These are phyloP conservation scores for Silene uniflora DNA, from an alignment of 148 eudicot species.

Conservation along the genomic window DNA sequence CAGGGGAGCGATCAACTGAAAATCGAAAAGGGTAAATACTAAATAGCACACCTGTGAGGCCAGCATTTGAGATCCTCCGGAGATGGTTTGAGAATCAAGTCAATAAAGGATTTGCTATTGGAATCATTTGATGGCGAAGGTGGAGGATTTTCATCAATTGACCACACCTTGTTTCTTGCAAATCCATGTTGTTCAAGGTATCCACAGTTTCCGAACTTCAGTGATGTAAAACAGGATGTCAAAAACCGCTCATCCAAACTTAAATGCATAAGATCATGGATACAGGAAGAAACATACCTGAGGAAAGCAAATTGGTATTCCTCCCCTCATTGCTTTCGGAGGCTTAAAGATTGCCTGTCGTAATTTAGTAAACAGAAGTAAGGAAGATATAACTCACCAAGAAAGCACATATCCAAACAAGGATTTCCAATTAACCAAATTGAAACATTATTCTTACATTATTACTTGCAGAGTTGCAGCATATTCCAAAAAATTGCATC, in stretches of 20 bases:
- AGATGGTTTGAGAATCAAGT: conserved; percentile 74
- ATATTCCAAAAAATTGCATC: too few species aligned
- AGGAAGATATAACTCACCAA: too few species aligned
- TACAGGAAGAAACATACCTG: conserved; percentile 52
- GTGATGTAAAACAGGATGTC: conserved; percentile 1
- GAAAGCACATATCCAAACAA: too few species aligned
- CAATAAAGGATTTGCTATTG: conserved; percentile 64
- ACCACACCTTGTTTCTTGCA: conserved; percentile 81
- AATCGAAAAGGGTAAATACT: too few species aligned
- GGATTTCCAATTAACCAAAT: too few species aligned
- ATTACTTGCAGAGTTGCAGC: too few species aligned
- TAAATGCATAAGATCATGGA: background rate
- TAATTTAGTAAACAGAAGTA: too few species aligned
- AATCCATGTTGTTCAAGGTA: conserved; percentile 87
- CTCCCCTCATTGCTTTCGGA: conserved; percentile 85
- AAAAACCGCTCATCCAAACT: background rate
- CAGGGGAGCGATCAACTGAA: too few species aligned
- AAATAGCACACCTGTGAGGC: conserved; percentile 62
- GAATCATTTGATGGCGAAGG: conserved; percentile 52
- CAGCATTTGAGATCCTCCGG: conserved; percentile 78
- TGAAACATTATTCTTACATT: too few species aligned
- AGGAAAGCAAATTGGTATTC: conserved; percentile 88
- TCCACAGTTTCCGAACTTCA: conserved; percentile 82
- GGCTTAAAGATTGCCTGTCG: conserved; percentile 65
- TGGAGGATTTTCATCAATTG: conserved; percentile 69